phyloP scores from a whole-genome alignment of 1,284 basidiomycete genomes.

The Puccinia polysora region DNA sequence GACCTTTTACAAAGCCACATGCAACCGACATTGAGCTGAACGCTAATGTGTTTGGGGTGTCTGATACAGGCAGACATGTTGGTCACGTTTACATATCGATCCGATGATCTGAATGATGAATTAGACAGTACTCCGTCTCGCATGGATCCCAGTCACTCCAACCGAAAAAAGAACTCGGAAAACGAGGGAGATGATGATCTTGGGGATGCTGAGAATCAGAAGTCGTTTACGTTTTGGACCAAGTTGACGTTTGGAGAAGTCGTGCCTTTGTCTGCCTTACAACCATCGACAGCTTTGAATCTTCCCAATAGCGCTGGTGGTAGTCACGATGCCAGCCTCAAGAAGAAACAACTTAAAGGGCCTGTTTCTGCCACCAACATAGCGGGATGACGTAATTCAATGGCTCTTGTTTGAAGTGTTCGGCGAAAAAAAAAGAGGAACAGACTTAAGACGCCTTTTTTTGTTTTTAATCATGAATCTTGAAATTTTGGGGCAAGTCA shows the following conservation, averaged over 20 bases:
- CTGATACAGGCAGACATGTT: conserved; percentile 79
- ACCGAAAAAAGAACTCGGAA: conserved; percentile 51
- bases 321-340: too few relatives aligned
- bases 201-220: conserved; percentile 59
- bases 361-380: too few relatives aligned
- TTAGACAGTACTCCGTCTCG: conserved; percentile 49
- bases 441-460: too few relatives aligned
- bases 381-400: too few relatives aligned
- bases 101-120: conserved; percentile 61
- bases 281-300: background rate
- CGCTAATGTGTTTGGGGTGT: conserved; percentile 6
- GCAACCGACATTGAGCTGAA: too few relatives aligned
- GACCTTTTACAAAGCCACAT: too few relatives aligned
- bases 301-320: too few relatives aligned
- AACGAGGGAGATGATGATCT: conserved; percentile 50
- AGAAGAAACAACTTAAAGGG: too few relatives aligned
- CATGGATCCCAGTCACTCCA: conserved; percentile 45
- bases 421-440: too few relatives aligned
- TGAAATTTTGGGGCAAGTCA: too few relatives aligned
- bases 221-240: conserved; percentile 79
- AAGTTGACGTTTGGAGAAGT: conserved; percentile 71
- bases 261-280: conserved; percentile 39
- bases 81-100: conserved; percentile 82
- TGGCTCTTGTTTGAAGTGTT: too few relatives aligned
- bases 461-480: too few relatives aligned